Evolutionary conservation across 2,329 filamentous ascomycete species (phyloP), one percentile per base, ranked within the genome.

Genomic region (Fusarium irregulare): DNA sequence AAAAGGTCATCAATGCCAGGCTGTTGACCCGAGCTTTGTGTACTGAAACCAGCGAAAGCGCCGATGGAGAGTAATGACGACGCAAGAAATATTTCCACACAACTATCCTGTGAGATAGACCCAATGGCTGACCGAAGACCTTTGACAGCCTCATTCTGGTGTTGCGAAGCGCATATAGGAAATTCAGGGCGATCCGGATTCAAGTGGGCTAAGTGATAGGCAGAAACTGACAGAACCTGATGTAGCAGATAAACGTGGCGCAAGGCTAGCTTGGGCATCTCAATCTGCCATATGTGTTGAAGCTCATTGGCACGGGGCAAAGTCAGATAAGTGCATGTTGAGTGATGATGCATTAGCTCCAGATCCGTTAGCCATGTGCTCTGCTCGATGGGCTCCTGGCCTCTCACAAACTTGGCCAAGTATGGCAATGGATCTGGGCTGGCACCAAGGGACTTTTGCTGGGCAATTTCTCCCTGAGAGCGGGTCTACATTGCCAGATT

Each of bases 321-420:
- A 3, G 78, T 78, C 9, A 73, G 56, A 48, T 70, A 78, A 1
- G 78, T 78, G 3, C 57, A 66, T 9, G 76, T 71, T 3, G 76
- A 76, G 53, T 76, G 80, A 44, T 81, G 78, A 42, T 81, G 78
- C 71, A 81, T 76, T 41, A 81, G 71, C 59, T 79, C 76, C 14
- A 81, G 76, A 56, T 81, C 79, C 6, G 75, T 74, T 12, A 78
- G 75, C 78, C 78, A 80, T 4, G 59, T 48, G 37, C 62, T 66
- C 32, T 72, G 51, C 18, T 63, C 64, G n/a, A 66, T 47, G 3
- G 64, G 44, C 25, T 57, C 58, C 14, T 66, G 68, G 9, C 63
- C 66, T 2, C 66, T 72, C 3, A 71, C 66, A 18, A 76, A 72
- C 45, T 73, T 74, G 44, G 66, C 60, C 27, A 76, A 71, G 40